Evolutionary conservation across 257 asterid species (phyloP).

Genomic region (Echites panduratus): DNA sequence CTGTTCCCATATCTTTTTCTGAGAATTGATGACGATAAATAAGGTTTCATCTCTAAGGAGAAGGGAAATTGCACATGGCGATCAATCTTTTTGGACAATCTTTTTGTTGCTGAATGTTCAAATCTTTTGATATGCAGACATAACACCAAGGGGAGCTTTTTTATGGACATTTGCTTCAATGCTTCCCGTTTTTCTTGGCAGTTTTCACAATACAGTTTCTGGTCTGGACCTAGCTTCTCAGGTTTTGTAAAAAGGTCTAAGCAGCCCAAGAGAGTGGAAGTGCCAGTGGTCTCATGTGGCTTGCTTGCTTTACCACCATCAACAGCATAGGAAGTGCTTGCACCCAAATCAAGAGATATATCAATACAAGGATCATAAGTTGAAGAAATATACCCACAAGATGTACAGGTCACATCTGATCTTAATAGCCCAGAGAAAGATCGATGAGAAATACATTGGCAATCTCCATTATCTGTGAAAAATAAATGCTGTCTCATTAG

Average conservation of each 20-base stretch:
- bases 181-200: constrained; percentile 52
- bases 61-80: constrained; percentile 64
- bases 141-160: constrained; percentile 55
- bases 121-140: constrained; percentile 70
- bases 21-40: constrained; percentile 55
- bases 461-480: constrained; percentile 50
- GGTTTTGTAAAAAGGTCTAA: constrained; percentile 64
- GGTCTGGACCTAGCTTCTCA: constrained; percentile 57
- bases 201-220: constrained; percentile 56
- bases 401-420: constrained; percentile 67
- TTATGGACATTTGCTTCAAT: constrained; percentile 62
- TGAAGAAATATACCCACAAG: constrained; percentile 72
- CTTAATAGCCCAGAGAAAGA: constrained; percentile 61
- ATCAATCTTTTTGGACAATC: constrained; percentile 59
- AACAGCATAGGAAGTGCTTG: constrained; percentile 11
- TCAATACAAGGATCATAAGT: constrained; percentile 70
- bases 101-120: constrained; percentile 52
- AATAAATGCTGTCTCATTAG: constrained; percentile 20
- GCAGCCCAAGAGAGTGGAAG: constrained; percentile 44
- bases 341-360: constrained; percentile 56
- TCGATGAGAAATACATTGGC: constrained; percentile 64
- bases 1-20: constrained; percentile 55
- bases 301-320: constrained; percentile 37
- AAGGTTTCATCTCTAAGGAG: constrained; percentile 67
- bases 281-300: constrained; percentile 27